Base-by-base conservation (phyloP, 768 basidiomycete genomes). In the Phylloporus scabripes region DNA sequence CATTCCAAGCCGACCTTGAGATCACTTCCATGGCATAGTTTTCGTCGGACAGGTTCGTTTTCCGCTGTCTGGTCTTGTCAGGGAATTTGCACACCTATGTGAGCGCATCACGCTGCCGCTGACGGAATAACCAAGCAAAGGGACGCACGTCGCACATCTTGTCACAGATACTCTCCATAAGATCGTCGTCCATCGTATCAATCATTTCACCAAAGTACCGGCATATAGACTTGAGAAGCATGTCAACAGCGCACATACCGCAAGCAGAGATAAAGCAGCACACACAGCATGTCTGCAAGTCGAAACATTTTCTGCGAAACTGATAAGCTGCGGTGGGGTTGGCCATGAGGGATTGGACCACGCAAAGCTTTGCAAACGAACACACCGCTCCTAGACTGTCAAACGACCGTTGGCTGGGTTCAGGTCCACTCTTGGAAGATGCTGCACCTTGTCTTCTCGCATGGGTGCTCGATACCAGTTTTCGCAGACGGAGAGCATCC, bases 51-150 rank as follows among this genome's bases (percentile, higher is more conserved):
- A 90, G 71, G n/a, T 74, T 75, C 21, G 54, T 59, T 48, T 77
- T 74, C 23, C 75, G 74, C 3, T 62, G 68, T 45, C 63, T 72
- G 0, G 80, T 77, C 68, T 83, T 89, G 20, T 82, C 82, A 0
- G 87, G 85, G 53, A 81, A 81, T 66, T 85, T 88, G 70, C 90
- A 92, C 3, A 89, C 75, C 89, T 91, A 15, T n/a, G 20, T 39
- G 11, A 24, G 20, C 3, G 28, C 3, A 26, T 45, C 38, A 36
- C 2, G 24, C 10, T 47, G 48, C 42, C 24, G 39, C 11, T 14
- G 4, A 20, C 20, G 11, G 7, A 7, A 17, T 12, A 9, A 23
- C 5, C 17, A 34, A 5, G 45, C 31, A 14, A 58, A 39, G 47
- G 1, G 4, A 65, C 82, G 21, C 58, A 89, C 89, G 62, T 92